Evolutionary conservation across 139 green algal species (phyloP).

Genomic region (Micractinium sp.): DNA sequence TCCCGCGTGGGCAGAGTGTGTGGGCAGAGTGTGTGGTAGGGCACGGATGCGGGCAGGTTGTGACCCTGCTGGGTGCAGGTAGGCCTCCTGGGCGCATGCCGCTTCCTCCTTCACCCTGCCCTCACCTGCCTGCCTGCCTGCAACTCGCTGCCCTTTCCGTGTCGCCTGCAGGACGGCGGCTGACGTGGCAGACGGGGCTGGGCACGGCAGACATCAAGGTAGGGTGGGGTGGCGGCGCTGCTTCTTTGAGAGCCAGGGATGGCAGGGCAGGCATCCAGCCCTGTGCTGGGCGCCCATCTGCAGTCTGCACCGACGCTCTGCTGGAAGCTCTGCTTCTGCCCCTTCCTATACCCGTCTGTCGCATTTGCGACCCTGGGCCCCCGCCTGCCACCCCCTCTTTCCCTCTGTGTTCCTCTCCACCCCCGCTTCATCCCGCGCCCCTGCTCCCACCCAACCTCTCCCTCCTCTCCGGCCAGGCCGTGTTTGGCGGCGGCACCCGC

Average conservation of each 20-base stretch:
- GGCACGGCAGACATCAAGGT: constrained; percentile 89
- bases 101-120: not conserved
- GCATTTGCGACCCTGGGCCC: no score
- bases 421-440: no score
- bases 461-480: constrained; percentile 27
- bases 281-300: no score
- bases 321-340: no score
- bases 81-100: not conserved
- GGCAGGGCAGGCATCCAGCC: no score
- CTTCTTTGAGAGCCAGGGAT: no score
- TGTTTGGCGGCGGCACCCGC: constrained; percentile 66
- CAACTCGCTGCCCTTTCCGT: not conserved
- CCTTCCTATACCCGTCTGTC: no score
- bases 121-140: not conserved
- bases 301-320: no score
- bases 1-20: not conserved
- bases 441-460: no score
- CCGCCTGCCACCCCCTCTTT: no score
- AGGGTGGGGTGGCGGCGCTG: no score
- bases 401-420: no score
- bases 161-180: constrained; percentile 79
- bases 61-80: not conserved
- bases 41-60: not conserved
- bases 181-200: constrained; percentile 98
- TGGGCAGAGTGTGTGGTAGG: not conserved